Evolutionary conservation across 2,329 filamentous ascomycete genomes (phyloP), one percentile per base, ranked within the genome.

Genomic region (Elsinoe australis): DNA sequence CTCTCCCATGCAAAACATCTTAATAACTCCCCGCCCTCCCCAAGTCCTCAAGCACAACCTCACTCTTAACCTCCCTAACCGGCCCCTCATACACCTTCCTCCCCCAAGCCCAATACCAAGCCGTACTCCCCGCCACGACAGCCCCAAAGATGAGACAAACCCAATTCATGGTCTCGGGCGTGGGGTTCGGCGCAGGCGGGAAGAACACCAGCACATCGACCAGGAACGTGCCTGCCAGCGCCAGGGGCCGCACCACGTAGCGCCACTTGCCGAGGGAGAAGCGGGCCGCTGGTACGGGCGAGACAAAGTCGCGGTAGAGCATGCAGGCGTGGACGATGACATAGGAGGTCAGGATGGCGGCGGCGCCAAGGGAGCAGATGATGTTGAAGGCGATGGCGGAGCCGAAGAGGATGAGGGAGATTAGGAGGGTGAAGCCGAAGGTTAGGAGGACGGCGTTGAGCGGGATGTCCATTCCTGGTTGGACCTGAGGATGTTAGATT

Each of bases 121-220:
- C 31, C 2, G 47, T 26, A 19, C 45, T 8, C 10, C 49, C 31
- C 3, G 53, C 12, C 14, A 56, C 47, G 12, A 54, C 54, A 33
- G 31, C 41, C 1, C 53, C 49, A 18, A 54, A 59, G 12, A 63
- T 58, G 24, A 62, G 50, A 17, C 54, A 52, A 12, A 52, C 55
- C 60, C 59, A 62, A 35, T 61, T 62, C 59, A 61, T 61, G 10
- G 42, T 53, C 8, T 51, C 52, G 7, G 56, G 38, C 7, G 52
- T 52, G 4, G 60, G 57, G 14, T 54, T 48, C n/a, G 50, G 52
- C 8, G 36, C 36, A 12, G 50, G 22, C 3, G 52, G 52, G 48
- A 56, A 57, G 50, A 54, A 57, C 24, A 52, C 49, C 35, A 55
- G 49, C 5, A 55, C 39, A 29, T 44, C 50, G 5, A 47, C 54